Evolutionary conservation across 1,284 basidiomycete genomes (phyloP), one percentile per base, ranked within the genome.

Genomic region (Irpex sp.): DNA sequence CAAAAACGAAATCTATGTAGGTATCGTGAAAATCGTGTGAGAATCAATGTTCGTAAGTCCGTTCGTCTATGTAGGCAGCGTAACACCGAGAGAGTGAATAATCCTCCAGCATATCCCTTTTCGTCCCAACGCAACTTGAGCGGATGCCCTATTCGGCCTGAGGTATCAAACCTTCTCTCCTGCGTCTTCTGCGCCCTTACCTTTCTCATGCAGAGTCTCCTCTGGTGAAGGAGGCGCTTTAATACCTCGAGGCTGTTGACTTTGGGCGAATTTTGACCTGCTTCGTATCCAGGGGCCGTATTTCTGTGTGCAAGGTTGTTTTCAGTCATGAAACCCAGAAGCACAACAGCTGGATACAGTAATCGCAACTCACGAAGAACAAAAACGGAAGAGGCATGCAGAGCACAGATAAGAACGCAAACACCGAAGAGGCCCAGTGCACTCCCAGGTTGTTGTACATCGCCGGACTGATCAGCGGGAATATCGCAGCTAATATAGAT

Each of bases 371-470:
- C 66, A 82, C 82, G 70, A 72, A 83, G 66, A 84, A 82, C 35
- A 83, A 66, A 19, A 80, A 72, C 4, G 81, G 82, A 47, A 84
- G 72, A 5, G 88, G 89, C 65, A 80, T 80, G 69, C 86, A 89
- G 0, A 75, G 75, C 2, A 85, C 71, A 2, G 84, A 76, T 37
- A 89, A 67, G 69, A 83, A 82, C 5, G 81, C 88, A 68, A 90
- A 86, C 9, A 91, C 76, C 57, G 81, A 84, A 72, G 84, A 81
- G 1, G 85, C 88, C 88, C 89, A 90, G 64, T 84, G 76, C 56
- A 87, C 83, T 7, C 88, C 88, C 13, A 90, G 78, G 4, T 74
- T 75, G 6, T 72, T 69, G 71, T 87, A 89, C 80, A 90, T 82
- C 47, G 79, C 68, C 0, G 83, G 79, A 37, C 81, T 84, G 71